Evolutionary conservation across 768 basidiomycete genomes (phyloP).

Genomic region (Agaricus bisporus): DNA sequence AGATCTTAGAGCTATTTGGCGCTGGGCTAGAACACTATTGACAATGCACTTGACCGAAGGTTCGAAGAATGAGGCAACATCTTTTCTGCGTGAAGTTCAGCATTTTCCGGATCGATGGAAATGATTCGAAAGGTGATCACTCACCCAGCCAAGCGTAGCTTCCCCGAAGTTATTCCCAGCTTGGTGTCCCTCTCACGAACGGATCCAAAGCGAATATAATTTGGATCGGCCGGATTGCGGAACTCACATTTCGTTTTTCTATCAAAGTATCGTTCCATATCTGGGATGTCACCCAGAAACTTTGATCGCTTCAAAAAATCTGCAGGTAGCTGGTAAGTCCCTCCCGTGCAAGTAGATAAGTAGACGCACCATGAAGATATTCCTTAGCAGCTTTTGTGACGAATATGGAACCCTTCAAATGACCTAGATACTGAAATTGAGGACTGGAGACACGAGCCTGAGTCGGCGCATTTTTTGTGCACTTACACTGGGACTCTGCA

Average conservation of each 20-base stretch:
- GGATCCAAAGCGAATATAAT: slow-evolving; percentile 38
- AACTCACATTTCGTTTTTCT: slow-evolving; percentile 37
- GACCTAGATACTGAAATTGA: slow-evolving; percentile 22
- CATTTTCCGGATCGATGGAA: too few species aligned
- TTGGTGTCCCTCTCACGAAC: slow-evolving; percentile 28
- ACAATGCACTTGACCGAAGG: slow-evolving; percentile 27
- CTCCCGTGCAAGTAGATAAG: too few species aligned
- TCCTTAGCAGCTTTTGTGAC: slow-evolving; percentile 32
- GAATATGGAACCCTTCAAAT: slow-evolving; percentile 41
- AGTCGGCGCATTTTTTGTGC: too few species aligned
- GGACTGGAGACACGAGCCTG: too few species aligned
- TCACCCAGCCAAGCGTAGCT: slow-evolving; percentile 33
- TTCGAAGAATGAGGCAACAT: slow-evolving; percentile 22
- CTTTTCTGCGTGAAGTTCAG: neutral
- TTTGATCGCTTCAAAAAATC: slow-evolving; percentile 30
- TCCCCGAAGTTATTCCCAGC: slow-evolving; percentile 33
- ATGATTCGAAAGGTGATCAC: neutral
- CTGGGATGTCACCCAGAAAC: slow-evolving; percentile 29
- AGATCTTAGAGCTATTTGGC: slow-evolving; percentile 11
- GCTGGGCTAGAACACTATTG: slow-evolving; percentile 17
- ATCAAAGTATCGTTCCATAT: slow-evolving; percentile 36
- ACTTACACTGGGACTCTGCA: slow-evolving; percentile 32
- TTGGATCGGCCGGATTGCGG: slow-evolving; percentile 24
- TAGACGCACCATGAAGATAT: slow-evolving; percentile 26
- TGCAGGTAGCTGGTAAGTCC: slow-evolving; percentile 10